Conservation (phyloP, 257 asterid species). For the Striga asiatica region DNA sequence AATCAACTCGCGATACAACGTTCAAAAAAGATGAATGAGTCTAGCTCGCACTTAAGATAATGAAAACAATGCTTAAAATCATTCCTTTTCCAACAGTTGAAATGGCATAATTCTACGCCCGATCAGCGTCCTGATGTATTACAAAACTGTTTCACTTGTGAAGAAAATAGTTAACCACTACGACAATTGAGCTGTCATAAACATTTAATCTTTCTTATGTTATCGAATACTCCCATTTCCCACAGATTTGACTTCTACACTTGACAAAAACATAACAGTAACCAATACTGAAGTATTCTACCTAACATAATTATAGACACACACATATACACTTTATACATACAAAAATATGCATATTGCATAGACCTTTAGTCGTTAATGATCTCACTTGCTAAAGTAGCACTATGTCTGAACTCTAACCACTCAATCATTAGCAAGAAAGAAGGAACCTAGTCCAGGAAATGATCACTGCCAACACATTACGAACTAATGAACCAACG, state of each 20-base stretch:
- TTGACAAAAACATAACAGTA: not conserved
- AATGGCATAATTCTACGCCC: not conserved
- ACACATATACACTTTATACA: not conserved
- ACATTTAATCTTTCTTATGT: not conserved
- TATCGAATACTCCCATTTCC: not conserved
- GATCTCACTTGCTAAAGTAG: too few species aligned
- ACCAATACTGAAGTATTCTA: not conserved
- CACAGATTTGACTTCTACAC: constrained; percentile 5
- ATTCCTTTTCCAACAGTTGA: constrained; percentile 1
- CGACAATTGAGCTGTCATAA: not conserved
- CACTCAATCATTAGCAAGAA: constrained; percentile 1
- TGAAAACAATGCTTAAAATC: not conserved
- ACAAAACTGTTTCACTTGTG: not conserved
- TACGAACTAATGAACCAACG: not conserved
- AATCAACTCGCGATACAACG: constrained; percentile 1
- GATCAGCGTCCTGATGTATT: not conserved
- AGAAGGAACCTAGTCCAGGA: not conserved
- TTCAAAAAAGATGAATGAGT: not conserved
- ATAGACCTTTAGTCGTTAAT: too few species aligned
- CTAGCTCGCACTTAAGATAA: not conserved
- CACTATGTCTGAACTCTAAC: too few species aligned
- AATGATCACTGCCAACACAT: constrained; percentile 3
- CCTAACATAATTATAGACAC: not conserved
- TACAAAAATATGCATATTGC: too few species aligned
- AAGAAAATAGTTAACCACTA: constrained; percentile 4